Evolutionary conservation across 2,329 filamentous ascomycete genomes (phyloP).

Genomic region (Hymenoscyphus salicellus): DNA sequence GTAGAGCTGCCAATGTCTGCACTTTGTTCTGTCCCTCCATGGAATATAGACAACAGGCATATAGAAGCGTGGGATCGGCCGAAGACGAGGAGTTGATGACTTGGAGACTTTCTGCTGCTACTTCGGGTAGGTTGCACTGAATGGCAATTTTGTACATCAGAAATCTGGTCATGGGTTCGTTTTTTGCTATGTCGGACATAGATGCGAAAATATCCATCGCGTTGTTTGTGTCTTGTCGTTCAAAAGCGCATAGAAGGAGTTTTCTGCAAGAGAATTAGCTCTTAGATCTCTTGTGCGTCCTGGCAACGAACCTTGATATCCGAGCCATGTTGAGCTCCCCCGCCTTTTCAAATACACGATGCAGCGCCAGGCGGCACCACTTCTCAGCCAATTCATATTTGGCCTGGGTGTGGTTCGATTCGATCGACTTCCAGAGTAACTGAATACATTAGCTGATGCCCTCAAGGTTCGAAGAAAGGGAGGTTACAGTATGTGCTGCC

Average conservation of each 20-base stretch:
- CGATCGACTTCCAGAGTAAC: conserved; percentile 81
- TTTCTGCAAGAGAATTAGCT: conserved; percentile 53
- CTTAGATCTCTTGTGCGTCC: background rate
- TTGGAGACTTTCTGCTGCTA: conserved; percentile 63
- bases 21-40: conserved; percentile 60
- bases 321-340: conserved; percentile 66
- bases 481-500: conserved; percentile 61
- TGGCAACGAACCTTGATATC: conserved; percentile 54
- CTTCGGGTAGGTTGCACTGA: conserved; percentile 52
- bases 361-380: conserved; percentile 71
- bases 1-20: conserved; percentile 58
- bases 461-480: conserved; percentile 10
- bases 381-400: conserved; percentile 54
- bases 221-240: conserved; percentile 50
- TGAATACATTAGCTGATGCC: conserved; percentile 38
- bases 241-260: conserved; percentile 66
- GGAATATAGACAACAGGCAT: conserved; percentile 77
- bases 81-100: conserved; percentile 52
- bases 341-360: conserved; percentile 62
- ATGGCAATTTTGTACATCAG: conserved; percentile 73
- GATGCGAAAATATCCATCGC: conserved; percentile 55
- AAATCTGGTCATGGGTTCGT: conserved; percentile 66
- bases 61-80: conserved; percentile 63
- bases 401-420: conserved; percentile 52
- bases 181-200: conserved; percentile 57